A percentile compares a stretch with the other conserved stretches of the same genome.
Conservation (phyloP, 2,329 filamentous ascomycete genomes). For the Hymenoscyphus fructigenus region DNA sequence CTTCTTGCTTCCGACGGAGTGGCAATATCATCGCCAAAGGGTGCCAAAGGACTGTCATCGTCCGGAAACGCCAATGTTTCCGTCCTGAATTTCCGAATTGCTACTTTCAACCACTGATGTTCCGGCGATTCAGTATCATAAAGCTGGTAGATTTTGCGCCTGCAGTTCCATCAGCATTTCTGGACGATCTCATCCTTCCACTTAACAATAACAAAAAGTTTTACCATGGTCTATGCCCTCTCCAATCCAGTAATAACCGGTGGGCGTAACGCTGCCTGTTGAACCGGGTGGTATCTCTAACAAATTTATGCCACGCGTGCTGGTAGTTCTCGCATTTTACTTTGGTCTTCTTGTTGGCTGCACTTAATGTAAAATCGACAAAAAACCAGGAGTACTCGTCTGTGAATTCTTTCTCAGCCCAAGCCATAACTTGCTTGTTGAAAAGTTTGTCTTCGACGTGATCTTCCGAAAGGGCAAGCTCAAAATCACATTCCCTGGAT, state of each 20-base stretch:
- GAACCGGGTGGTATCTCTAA: background rate
- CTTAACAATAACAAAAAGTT: background rate
- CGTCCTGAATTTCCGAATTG: slow-evolving; percentile 6
- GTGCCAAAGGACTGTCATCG: background rate
- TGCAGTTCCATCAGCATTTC: slow-evolving; percentile 3
- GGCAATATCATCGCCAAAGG: background rate
- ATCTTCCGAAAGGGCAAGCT: slow-evolving; percentile 3
- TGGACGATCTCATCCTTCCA: background rate
- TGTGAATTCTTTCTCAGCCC: slow-evolving; percentile 8
- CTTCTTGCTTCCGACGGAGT: background rate
- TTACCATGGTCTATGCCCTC: slow-evolving; percentile 20
- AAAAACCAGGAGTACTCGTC: background rate
- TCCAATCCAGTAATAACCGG: slow-evolving; percentile 23
- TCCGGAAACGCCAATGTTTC: background rate
- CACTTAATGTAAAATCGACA: background rate
- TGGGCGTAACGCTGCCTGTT: slow-evolving; percentile 21
- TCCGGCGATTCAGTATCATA: slow-evolving; percentile 11
- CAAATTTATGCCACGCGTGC: background rate
- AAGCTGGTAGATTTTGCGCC: slow-evolving; percentile 10
- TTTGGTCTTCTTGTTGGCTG: background rate
- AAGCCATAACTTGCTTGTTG: slow-evolving; percentile 20
- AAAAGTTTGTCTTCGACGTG: slow-evolving; percentile 21
- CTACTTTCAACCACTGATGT: slow-evolving; percentile 6
- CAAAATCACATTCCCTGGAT: slow-evolving; percentile 9
- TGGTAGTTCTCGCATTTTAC: background rate